Evolutionary conservation across 106 monocot species (phyloP).

Genomic region (Ottelia alismoides): DNA sequence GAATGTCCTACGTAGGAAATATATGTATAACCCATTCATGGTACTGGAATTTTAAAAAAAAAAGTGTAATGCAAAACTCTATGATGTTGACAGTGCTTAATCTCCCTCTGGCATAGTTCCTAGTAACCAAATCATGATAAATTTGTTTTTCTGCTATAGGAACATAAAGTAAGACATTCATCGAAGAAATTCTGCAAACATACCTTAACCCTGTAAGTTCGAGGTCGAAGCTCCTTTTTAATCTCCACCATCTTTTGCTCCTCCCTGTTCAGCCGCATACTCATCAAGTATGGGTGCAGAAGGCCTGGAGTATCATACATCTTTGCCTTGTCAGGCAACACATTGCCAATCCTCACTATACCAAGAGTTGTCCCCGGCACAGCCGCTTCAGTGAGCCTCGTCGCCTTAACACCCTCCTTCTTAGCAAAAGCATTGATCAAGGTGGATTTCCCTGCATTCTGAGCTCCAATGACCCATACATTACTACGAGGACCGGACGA

Average conservation of each 20-base stretch:
- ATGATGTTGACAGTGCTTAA: too few species aligned
- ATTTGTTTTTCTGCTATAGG: too few species aligned
- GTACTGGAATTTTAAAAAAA: too few species aligned
- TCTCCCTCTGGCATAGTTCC: too few species aligned
- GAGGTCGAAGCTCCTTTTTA: slow-evolving; percentile 78
- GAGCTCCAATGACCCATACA: slow-evolving; percentile 96
- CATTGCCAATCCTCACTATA: slow-evolving; percentile 63
- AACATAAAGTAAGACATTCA: too few species aligned
- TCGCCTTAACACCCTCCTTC: slow-evolving; percentile 55
- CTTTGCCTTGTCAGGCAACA: slow-evolving; percentile 94
- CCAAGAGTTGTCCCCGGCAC: slow-evolving; percentile 94
- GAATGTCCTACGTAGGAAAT: too few species aligned
- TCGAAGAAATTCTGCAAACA: too few species aligned
- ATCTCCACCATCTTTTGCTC: slow-evolving; percentile 99
- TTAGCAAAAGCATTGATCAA: slow-evolving; percentile 84
- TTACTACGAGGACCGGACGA: slow-evolving; percentile 79
- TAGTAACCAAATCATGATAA: too few species aligned
- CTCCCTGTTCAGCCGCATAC: slow-evolving; percentile 73
- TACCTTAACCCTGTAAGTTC: slow-evolving; percentile 75
- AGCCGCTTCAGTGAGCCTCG: slow-evolving; percentile 78
- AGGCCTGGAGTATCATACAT: slow-evolving; percentile 98
- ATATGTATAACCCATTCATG: too few species aligned
- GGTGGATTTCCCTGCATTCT: slow-evolving; percentile 98
- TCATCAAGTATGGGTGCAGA: slow-evolving; percentile 75
- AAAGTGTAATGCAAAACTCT: too few species aligned